Evolutionary conservation across 257 asterid genomes (phyloP).

Genomic region (Scutellaria barbata): DNA sequence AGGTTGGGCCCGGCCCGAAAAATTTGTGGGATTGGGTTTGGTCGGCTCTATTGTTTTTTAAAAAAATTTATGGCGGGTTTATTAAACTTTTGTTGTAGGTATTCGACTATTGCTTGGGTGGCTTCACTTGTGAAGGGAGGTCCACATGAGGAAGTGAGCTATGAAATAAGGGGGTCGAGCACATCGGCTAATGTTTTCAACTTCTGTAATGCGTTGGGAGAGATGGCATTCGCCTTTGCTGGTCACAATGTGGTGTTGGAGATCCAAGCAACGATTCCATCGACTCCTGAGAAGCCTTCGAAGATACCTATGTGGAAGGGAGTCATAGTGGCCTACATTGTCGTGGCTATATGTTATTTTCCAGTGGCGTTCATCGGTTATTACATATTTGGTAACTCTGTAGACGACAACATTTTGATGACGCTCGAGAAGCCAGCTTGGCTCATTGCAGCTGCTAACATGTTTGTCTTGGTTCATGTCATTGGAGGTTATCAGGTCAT

Average conservation of each 20-base stretch:
- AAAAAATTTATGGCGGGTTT: too few relatives aligned
- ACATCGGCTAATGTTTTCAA: conserved; percentile 38
- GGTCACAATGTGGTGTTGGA: conserved; percentile 78
- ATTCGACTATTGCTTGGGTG: conserved; percentile 64
- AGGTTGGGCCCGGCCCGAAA: background rate
- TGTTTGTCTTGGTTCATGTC: conserved; percentile 56
- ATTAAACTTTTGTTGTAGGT: conserved; percentile 33
- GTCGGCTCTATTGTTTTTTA: background rate
- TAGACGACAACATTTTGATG: conserved; percentile 55
- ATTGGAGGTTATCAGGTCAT: conserved; percentile 60
- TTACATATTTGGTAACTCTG: conserved; percentile 47
- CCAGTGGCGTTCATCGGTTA: conserved; percentile 65
- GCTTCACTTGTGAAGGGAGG: conserved; percentile 43
- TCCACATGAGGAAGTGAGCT: conserved; percentile 40
- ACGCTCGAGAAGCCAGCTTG: conserved; percentile 51
- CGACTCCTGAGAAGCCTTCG: conserved; percentile 66
- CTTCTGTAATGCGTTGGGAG: conserved; percentile 68
- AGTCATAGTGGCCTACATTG: conserved; percentile 53
- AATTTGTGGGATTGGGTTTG: too few relatives aligned
- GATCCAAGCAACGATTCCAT: conserved; percentile 76
- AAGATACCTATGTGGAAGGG: conserved; percentile 80
- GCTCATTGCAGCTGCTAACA: conserved; percentile 57
- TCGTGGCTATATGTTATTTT: conserved; percentile 64
- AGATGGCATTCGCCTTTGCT: conserved; percentile 67
- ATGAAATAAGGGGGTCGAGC: conserved; percentile 34